Conservation (phyloP, 306 rosid genomes). For the Gleditsia sinensis region DNA sequence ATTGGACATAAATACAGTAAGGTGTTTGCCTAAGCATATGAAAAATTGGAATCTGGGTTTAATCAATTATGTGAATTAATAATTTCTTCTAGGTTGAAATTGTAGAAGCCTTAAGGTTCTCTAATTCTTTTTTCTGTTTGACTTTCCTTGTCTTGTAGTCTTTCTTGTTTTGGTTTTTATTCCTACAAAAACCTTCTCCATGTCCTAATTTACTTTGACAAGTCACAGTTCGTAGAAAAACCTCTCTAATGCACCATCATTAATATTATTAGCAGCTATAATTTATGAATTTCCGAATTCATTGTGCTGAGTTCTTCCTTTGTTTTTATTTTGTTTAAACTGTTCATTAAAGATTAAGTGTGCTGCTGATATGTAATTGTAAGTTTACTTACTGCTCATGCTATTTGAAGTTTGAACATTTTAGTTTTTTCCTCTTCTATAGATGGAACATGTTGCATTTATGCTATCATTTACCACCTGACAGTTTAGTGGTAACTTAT, state of each 20-base stretch:
- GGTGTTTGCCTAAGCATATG: not conserved
- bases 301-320: not conserved
- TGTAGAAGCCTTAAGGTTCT: not conserved
- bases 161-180: not conserved
- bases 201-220: not conserved
- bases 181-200: not conserved
- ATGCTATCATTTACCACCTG: not conserved
- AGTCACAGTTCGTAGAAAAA: not conserved
- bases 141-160: not conserved
- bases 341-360: too few species aligned
- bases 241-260: not conserved
- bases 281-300: not conserved
- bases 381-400: not conserved
- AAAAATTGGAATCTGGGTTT: not conserved
- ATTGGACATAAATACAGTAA: not conserved
- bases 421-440: not conserved
- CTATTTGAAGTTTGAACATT: not conserved
- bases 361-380: not conserved
- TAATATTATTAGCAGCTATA: not conserved
- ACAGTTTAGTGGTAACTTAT: constrained; percentile 1
- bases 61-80: not conserved
- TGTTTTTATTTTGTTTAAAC: not conserved
- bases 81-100: not conserved
- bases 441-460: not conserved
- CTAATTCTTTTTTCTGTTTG: not conserved